A percentile compares a stretch with the other conserved stretches of the same genome.
Evolutionary conservation across 2,329 filamentous ascomycete species (phyloP).

Genomic region (Diaporthe velutina): DNA sequence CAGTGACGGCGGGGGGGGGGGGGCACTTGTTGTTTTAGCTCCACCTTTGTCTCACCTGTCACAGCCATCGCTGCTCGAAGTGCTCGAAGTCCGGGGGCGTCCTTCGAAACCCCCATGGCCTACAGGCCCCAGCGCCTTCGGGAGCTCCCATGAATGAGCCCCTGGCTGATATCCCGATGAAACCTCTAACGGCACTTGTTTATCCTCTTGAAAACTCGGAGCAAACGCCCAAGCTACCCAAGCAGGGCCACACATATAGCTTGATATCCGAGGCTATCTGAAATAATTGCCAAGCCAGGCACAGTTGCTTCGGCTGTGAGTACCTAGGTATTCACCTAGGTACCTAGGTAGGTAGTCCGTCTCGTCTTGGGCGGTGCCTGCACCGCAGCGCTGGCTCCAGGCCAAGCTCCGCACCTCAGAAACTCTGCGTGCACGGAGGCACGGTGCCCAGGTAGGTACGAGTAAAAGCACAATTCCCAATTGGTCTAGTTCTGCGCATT

Average conservation of each 20-base stretch:
- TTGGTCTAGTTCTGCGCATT: neutral
- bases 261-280: neutral
- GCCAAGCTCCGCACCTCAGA: neutral
- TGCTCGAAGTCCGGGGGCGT: neutral
- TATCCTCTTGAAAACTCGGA: conserved; percentile 2
- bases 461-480: neutral
- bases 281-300: neutral
- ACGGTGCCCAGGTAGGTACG: no score
- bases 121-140: conserved; percentile 11
- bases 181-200: neutral
- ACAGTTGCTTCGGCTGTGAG: neutral
- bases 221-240: neutral
- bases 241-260: neutral
- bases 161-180: conserved; percentile 16
- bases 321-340: neutral
- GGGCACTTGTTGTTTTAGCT: conserved; percentile 10
- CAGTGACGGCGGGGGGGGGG: no score
- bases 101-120: neutral
- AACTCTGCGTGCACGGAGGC: neutral
- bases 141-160: conserved; percentile 24
- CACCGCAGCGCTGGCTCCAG: neutral
- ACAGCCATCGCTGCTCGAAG: conserved; percentile 10
- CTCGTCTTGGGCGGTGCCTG: neutral
- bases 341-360: neutral
- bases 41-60: conserved; percentile 22